phyloP scores from a whole-genome alignment of 768 basidiomycete species.

The Arthromyces matolae region DNA sequence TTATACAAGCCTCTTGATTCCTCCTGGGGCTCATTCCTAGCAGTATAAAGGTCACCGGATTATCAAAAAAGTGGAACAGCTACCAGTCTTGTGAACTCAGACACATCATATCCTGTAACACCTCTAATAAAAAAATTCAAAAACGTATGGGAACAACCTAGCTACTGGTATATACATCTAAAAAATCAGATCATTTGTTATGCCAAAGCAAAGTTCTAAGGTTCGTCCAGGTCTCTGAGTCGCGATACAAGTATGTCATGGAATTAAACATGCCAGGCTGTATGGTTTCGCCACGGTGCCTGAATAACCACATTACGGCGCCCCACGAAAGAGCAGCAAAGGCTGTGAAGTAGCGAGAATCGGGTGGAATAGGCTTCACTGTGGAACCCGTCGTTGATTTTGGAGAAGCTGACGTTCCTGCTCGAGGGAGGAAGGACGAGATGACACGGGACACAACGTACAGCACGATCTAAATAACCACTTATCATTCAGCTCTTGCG shows the following conservation, averaged over 20 bases:
- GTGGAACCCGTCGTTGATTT: slow-evolving; percentile 37
- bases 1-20: too few relatives aligned
- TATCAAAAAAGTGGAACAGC: slow-evolving; percentile 49
- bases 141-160: not conserved
- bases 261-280: slow-evolving; percentile 97
- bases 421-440: slow-evolving; percentile 87
- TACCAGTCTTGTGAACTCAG: slow-evolving; percentile 22
- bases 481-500: slow-evolving; percentile 2
- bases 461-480: slow-evolving; percentile 74
- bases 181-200: slow-evolving; percentile 72
- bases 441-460: slow-evolving; percentile 93
- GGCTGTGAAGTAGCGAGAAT: slow-evolving; percentile 77
- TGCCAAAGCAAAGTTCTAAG: slow-evolving; percentile 89
- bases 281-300: slow-evolving; percentile 81
- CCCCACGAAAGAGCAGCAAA: slow-evolving; percentile 93
- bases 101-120: too few relatives aligned
- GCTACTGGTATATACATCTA: slow-evolving; percentile 7
- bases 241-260: slow-evolving; percentile 93
- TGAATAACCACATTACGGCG: slow-evolving; percentile 94
- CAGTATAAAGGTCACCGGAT: slow-evolving; percentile 65
- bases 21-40: slow-evolving; percentile 14
- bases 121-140: slow-evolving; percentile 9
- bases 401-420: slow-evolving; percentile 50
- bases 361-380: slow-evolving; percentile 75
- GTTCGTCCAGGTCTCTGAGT: slow-evolving; percentile 84